phyloP scores from a whole-genome alignment of 352 stramenopile species.

The Thraustotheca clavata region DNA sequence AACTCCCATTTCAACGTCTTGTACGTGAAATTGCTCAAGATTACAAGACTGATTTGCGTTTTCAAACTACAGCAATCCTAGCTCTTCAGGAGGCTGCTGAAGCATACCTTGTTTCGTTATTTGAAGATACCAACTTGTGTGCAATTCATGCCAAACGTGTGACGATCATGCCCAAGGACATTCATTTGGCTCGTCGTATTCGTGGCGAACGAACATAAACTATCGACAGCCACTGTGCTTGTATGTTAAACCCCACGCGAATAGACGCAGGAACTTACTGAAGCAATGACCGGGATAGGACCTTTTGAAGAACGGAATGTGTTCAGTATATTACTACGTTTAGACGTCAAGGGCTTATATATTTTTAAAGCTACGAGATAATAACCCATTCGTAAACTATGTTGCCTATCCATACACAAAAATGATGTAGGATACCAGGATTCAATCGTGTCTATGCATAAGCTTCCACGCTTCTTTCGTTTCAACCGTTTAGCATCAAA shows the following conservation, averaged over 20 bases:
- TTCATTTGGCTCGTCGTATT: conserved; percentile 91
- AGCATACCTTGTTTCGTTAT: conserved; percentile 92
- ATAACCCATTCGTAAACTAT: too few species aligned
- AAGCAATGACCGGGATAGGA: background rate
- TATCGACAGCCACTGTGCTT: background rate
- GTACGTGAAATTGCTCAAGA: conserved; percentile 93
- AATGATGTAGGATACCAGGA: too few species aligned
- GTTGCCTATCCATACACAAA: too few species aligned
- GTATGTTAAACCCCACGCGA: background rate
- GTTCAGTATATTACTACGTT: too few species aligned
- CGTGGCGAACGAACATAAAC: conserved; percentile 83
- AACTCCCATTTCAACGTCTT: conserved; percentile 85
- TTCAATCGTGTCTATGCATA: too few species aligned
- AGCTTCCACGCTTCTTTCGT: too few species aligned
- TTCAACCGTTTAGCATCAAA: too few species aligned
- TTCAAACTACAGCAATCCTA: conserved; percentile 91
- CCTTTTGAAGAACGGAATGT: background rate
- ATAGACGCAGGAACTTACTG: background rate
- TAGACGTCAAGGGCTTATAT: background rate
- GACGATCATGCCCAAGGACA: conserved; percentile 97
- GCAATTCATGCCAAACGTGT: conserved; percentile 95
- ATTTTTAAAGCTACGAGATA: conserved; percentile 3
- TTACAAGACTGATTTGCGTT: conserved; percentile 95
- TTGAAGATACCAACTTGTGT: conserved; percentile 94
- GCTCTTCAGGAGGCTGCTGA: conserved; percentile 91